These are phyloP conservation scores for Pseudozyma pruni DNA, from an alignment of 1,284 basidiomycete genomes.

Conservation along the genomic window DNA sequence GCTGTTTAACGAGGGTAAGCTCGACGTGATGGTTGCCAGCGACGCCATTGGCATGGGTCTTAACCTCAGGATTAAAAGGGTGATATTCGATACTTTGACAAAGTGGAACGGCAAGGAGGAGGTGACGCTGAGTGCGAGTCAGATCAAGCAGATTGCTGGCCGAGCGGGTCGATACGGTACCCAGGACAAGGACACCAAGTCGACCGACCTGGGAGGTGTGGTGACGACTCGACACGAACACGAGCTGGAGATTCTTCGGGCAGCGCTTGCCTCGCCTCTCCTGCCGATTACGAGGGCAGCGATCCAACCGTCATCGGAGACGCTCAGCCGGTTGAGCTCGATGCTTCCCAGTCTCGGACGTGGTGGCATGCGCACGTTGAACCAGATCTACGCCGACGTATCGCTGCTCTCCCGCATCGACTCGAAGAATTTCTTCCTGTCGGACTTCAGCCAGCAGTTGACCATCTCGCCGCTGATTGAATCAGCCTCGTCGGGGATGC, in stretches of 20 bases:
- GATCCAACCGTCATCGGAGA: slow-evolving; percentile 67
- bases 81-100: slow-evolving; percentile 81
- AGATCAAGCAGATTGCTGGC: slow-evolving; percentile 95
- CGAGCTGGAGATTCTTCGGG: slow-evolving; percentile 76
- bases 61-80: slow-evolving; percentile 91
- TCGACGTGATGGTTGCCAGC: slow-evolving; percentile 87
- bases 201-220: slow-evolving; percentile 52
- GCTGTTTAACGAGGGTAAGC: slow-evolving; percentile 85
- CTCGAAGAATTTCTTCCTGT: slow-evolving; percentile 70
- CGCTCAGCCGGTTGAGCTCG: slow-evolving; percentile 67
- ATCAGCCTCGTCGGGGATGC: slow-evolving; percentile 68
- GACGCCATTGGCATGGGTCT: slow-evolving; percentile 96
- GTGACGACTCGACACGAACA: slow-evolving; percentile 76
- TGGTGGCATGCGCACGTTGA: slow-evolving; percentile 55
- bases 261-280: slow-evolving; percentile 70
- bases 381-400: slow-evolving; percentile 71
- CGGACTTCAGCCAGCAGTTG: slow-evolving; percentile 67
- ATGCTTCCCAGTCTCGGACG: slow-evolving; percentile 67
- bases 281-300: slow-evolving; percentile 70
- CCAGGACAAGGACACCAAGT: slow-evolving; percentile 68
- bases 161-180: slow-evolving; percentile 91
- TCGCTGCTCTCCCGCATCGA: slow-evolving; percentile 72
- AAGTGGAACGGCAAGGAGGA: slow-evolving; percentile 78
- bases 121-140: slow-evolving; percentile 76
- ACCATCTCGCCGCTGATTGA: slow-evolving; percentile 67